Percentiles rank a stretch among this genome's conserved stretches.
Evolutionary conservation across 805 yeast species (phyloP).

Genomic region (Lipomyces sp.): DNA sequence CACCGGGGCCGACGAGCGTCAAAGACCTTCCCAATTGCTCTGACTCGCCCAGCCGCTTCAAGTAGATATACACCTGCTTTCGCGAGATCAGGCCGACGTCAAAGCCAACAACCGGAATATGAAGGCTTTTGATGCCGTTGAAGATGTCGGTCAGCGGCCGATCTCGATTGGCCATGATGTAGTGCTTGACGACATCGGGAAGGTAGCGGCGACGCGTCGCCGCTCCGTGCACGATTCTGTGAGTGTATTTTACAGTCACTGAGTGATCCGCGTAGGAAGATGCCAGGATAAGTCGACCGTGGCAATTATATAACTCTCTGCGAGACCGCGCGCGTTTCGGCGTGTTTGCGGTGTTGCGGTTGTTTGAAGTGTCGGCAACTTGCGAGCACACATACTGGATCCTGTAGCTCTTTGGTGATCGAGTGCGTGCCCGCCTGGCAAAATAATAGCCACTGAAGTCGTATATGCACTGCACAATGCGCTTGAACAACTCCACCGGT

Average conservation of each 20-base stretch:
- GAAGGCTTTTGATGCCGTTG: conserved; percentile 11
- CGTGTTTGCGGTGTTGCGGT: conserved; percentile 7
- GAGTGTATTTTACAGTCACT: conserved; percentile 21
- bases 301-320: conserved; percentile 20
- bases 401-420: conserved; percentile 17
- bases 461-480: conserved; percentile 16
- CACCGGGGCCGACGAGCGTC: too few relatives aligned
- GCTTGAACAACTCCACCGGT: conserved; percentile 21
- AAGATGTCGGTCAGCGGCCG: conserved; percentile 17
- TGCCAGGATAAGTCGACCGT: conserved; percentile 22
- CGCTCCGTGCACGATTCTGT: conserved; percentile 22
- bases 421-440: conserved; percentile 24
- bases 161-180: conserved; percentile 9
- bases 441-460: conserved; percentile 21
- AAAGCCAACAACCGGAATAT: neutral
- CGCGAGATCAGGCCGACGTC: conserved; percentile 15
- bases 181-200: conserved; percentile 20
- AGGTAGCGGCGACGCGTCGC: conserved; percentile 22
- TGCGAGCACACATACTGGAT: conserved; percentile 28
- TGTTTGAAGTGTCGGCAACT: conserved; percentile 26
- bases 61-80: conserved; percentile 24
- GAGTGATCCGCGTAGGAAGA: conserved; percentile 18
- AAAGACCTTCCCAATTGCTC: too few relatives aligned
- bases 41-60: conserved; percentile 4
- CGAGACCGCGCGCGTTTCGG: conserved; percentile 24